Evolutionary conservation across 495 filamentous ascomycete genomes (phyloP).

Genomic region (Massariosphaeria phaeospora): DNA sequence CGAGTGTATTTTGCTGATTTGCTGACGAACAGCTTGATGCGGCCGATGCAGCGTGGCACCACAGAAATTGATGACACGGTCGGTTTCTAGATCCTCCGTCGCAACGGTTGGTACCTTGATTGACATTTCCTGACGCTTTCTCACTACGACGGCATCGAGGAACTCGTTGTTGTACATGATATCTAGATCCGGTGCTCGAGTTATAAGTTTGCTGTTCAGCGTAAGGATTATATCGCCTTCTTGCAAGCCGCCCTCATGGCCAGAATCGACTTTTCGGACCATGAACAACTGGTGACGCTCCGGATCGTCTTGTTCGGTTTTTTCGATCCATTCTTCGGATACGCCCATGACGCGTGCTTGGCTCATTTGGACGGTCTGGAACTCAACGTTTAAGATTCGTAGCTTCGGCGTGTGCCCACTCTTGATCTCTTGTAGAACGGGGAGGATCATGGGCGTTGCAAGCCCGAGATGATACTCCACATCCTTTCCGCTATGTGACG

Average conservation of each 20-base stretch:
- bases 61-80: conserved; percentile 87
- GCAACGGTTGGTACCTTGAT: conserved; percentile 80
- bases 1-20: conserved; percentile 92
- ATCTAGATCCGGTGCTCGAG: conserved; percentile 85
- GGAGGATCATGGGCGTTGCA: conserved; percentile 79
- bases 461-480: conserved; percentile 96
- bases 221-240: conserved; percentile 93
- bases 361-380: conserved; percentile 91
- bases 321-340: conserved; percentile 88
- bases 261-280: conserved; percentile 87
- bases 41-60: conserved; percentile 89
- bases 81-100: conserved; percentile 86
- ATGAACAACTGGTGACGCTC: conserved; percentile 96
- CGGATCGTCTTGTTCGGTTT: conserved; percentile 78
- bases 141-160: conserved; percentile 81
- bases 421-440: conserved; percentile 78
- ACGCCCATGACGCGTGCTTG: conserved; percentile 99
- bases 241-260: conserved; percentile 59
- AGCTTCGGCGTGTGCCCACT: conserved; percentile 70
- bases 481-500: conserved; percentile 70
- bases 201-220: conserved; percentile 86
- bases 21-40: conserved; percentile 93
- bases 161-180: conserved; percentile 88
- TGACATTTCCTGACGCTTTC: conserved; percentile 71
- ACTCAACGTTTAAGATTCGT: conserved; percentile 87